These are phyloP conservation scores for Boletus sp. DNA, from an alignment of 768 basidiomycete genomes.

Conservation along the genomic window DNA sequence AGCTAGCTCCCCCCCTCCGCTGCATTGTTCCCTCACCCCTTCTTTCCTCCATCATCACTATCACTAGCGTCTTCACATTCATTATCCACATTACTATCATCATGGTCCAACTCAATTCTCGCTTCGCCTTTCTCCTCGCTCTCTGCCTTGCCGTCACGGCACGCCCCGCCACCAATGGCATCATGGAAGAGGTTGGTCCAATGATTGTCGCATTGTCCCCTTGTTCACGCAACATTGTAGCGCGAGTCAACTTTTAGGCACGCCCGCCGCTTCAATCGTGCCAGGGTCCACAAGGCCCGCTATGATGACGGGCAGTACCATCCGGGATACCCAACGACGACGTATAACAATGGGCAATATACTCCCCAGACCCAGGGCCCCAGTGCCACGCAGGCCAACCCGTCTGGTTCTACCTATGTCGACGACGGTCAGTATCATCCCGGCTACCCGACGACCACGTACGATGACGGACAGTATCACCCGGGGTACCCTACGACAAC, in stretches of 20 bases:
- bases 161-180: slow-evolving; percentile 7
- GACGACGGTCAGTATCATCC: slow-evolving; percentile 17
- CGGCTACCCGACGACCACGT: not conserved
- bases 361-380: not conserved
- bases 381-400: not conserved
- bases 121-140: slow-evolving; percentile 29
- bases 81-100: slow-evolving; percentile 25
- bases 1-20: slow-evolving; percentile 1
- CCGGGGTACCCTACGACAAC: slow-evolving; percentile 18
- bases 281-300: slow-evolving; percentile 7
- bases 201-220: not conserved
- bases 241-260: slow-evolving; percentile 1
- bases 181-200: slow-evolving; percentile 10
- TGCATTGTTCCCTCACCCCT: not conserved
- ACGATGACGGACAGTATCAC: slow-evolving; percentile 17
- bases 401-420: not conserved
- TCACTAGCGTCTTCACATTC: slow-evolving; percentile 20
- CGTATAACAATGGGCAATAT: slow-evolving; percentile 1
- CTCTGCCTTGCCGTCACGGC: slow-evolving; percentile 24
- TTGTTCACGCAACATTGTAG: slow-evolving; percentile 11
- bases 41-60: slow-evolving; percentile 14
- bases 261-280: slow-evolving; percentile 15
- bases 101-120: slow-evolving; percentile 29
- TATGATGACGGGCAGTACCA: slow-evolving; percentile 22
- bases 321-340: slow-evolving; percentile 19